These are phyloP conservation scores for Ephemerocybe angulata DNA, from an alignment of 768 basidiomycete species.

Conservation along the genomic window DNA sequence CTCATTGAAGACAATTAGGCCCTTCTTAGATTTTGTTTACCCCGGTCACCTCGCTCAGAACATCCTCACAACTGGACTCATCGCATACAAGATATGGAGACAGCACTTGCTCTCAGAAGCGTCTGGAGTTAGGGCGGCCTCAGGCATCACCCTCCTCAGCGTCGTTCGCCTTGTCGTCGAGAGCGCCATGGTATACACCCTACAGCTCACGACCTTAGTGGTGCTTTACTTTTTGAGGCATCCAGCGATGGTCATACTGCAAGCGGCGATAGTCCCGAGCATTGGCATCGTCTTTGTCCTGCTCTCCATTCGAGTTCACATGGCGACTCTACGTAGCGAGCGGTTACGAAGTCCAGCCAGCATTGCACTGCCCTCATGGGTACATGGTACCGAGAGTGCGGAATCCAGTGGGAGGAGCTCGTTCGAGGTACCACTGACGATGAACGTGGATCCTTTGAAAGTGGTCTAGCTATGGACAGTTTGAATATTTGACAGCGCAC, in stretches of 20 bases:
- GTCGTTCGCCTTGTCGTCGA: slow-evolving; percentile 28
- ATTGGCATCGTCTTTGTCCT: slow-evolving; percentile 32
- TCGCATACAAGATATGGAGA: slow-evolving; percentile 24
- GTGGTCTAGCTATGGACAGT: too few relatives aligned
- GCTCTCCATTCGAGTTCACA: slow-evolving; percentile 25
- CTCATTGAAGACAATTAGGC: slow-evolving; percentile 3
- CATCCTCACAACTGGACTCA: slow-evolving; percentile 24
- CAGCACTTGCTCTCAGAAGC: slow-evolving; percentile 20
- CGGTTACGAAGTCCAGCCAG: neutral
- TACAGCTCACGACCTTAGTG: slow-evolving; percentile 25
- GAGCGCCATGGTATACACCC: slow-evolving; percentile 30
- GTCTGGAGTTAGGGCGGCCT: slow-evolving; percentile 16
- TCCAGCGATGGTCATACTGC: slow-evolving; percentile 24
- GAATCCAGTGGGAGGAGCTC: neutral
- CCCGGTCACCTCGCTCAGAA: slow-evolving; percentile 26
- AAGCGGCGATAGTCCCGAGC: slow-evolving; percentile 26
- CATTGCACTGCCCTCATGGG: neutral
- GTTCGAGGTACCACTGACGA: neutral
- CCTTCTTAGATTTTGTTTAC: slow-evolving; percentile 22
- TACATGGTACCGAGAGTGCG: neutral
- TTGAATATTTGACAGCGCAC: too few relatives aligned
- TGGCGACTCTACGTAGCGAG: neutral
- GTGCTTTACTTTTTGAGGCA: slow-evolving; percentile 22
- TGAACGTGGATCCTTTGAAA: too few relatives aligned
- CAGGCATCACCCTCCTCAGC: slow-evolving; percentile 14